These are phyloP conservation scores for Saccharum hybrid DNA, from an alignment of 202 grass and related monocot genomes.

Conservation along the genomic window DNA sequence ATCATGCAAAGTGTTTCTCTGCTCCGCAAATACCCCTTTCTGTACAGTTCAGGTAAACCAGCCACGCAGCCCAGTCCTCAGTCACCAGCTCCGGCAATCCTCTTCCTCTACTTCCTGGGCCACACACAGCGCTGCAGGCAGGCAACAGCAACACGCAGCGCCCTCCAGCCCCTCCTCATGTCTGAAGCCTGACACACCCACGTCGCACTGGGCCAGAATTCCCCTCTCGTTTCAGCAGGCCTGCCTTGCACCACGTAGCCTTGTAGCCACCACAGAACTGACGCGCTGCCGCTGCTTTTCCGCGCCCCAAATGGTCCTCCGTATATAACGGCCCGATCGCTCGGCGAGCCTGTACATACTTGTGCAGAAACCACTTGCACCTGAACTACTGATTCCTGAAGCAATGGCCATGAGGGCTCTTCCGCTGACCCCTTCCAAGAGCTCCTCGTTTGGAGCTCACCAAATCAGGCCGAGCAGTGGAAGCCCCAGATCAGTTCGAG, in stretches of 20 bases:
- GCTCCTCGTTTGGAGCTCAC: constrained; percentile 47
- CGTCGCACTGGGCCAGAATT: constrained; percentile 33
- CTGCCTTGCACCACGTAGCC: constrained; percentile 66
- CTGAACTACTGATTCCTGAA: constrained; percentile 15
- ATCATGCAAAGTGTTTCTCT: not conserved
- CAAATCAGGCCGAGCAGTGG: constrained; percentile 34
- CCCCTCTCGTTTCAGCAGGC: constrained; percentile 52
- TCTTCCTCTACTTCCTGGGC: constrained; percentile 33
- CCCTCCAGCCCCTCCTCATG: constrained; percentile 1
- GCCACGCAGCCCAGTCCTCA: constrained; percentile 14
- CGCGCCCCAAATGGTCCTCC: not conserved
- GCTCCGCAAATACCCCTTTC: constrained; percentile 27
- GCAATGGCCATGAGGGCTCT: constrained; percentile 68
- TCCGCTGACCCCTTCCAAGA: constrained; percentile 57
- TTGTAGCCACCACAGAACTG: constrained; percentile 46
- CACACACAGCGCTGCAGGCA: constrained; percentile 23
- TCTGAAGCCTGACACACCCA: constrained; percentile 23
- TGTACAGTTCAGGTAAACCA: constrained; percentile 16
- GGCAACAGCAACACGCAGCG: not conserved
- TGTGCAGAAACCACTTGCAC: not conserved
- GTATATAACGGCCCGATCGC: constrained; percentile 20
- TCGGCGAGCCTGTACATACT: not conserved
- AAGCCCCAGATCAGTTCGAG: constrained; percentile 40
- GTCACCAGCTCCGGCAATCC: not conserved
- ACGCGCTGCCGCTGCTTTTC: not conserved